Base-by-base conservation (phyloP, 768 basidiomycete species). In the Suillus ampliporus region DNA sequence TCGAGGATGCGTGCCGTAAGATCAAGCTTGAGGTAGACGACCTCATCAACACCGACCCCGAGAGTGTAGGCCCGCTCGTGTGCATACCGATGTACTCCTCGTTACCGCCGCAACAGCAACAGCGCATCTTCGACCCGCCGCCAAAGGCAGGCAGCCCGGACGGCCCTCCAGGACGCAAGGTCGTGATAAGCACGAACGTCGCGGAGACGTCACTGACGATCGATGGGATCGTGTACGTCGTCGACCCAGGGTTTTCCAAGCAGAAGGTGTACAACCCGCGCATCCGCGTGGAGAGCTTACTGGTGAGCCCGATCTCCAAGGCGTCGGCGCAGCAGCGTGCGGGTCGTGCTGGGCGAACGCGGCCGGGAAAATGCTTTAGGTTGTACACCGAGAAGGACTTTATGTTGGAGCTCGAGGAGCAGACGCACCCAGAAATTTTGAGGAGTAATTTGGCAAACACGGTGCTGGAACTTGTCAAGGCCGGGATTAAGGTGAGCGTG, bases 221-320 rank as follows among this genome's bases (percentile, higher is more conserved):
- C 62, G 97, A 99, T 68, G 97, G 97, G 23, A 98, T 99, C 69
- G 96, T 99, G n/a, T 99, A 99, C 69, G 97, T 98, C 61, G 95
- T 98, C 51, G 97, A 98, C 71, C 94, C 96, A 0, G 96, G 95
- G 1, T 97, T 99, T 79, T 95, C 92, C 38, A 97, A 99, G 77
- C 97, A 98, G 77, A 98, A 97, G 73, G 91, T 99, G 54, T 99
- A 99, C 81, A 99, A 98, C 74, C 97, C 97, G 0, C 86, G 97
- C 35, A 97, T 98, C 63, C 89, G 97, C 52, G 97, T 99, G 21
- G 97, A 99, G 79, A 91, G 90, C 64, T 80, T 99, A 59, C 79
- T 98, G 19, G 96, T 99, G 48, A 90, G 91, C 57, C 96, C 95
- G 0, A 99, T 99, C 68, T 97, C 94, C 34, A 99, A 99, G 75